Evolutionary conservation across 352 stramenopile species (phyloP).

Genomic region (Phytopythium vexans): DNA sequence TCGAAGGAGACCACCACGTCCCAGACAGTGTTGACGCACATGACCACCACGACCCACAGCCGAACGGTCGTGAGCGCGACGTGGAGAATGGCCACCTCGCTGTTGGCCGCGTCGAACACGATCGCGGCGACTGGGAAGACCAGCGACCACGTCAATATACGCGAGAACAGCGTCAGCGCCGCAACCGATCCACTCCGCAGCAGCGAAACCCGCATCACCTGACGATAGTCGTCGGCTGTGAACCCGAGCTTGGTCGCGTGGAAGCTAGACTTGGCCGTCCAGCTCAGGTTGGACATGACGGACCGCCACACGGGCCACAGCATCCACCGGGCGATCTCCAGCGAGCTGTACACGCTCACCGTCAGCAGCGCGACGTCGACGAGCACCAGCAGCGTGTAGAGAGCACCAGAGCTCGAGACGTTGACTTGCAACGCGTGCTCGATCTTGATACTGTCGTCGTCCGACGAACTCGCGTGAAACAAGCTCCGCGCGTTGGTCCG

Average conservation of each 20-base stretch:
- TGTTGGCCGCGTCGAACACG: slow-evolving; percentile 20
- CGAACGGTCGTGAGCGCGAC: slow-evolving; percentile 33
- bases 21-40: slow-evolving; percentile 36
- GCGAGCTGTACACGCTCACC: slow-evolving; percentile 21
- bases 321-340: slow-evolving; percentile 31
- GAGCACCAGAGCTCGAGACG: slow-evolving; percentile 33
- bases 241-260: slow-evolving; percentile 29
- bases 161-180: slow-evolving; percentile 29
- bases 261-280: slow-evolving; percentile 9
- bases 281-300: slow-evolving; percentile 10
- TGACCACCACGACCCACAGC: slow-evolving; percentile 28
- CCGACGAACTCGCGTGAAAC: slow-evolving; percentile 10
- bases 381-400: slow-evolving; percentile 46
- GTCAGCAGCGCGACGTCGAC: slow-evolving; percentile 33
- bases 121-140: slow-evolving; percentile 34
- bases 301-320: slow-evolving; percentile 27
- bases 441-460: slow-evolving; percentile 8
- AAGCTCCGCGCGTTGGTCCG: slow-evolving; percentile 25
- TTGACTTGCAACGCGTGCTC: slow-evolving; percentile 35
- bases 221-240: slow-evolving; percentile 25
- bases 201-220: slow-evolving; percentile 32
- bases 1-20: slow-evolving; percentile 18
- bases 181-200: slow-evolving; percentile 32
- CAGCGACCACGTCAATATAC: slow-evolving; percentile 48
- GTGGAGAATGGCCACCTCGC: slow-evolving; percentile 17